Evolutionary conservation across 2,329 filamentous ascomycete species (phyloP).

Genomic region (Pseudogymnoascus sp.): DNA sequence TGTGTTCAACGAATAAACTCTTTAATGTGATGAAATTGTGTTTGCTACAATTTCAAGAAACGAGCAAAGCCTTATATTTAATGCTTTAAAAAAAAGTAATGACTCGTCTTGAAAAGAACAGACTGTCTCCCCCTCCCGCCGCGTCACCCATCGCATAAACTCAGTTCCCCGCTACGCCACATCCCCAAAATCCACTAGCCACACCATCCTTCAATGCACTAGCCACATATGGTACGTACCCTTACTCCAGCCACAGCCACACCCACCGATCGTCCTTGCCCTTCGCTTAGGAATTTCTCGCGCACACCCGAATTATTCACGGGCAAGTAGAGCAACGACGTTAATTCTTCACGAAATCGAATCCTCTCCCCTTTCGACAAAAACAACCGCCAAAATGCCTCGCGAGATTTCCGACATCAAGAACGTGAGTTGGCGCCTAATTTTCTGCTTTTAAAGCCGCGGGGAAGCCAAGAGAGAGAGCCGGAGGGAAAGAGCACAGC

Average conservation of each 20-base stretch:
- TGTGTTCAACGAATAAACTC: not conserved
- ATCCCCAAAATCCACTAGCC: not conserved
- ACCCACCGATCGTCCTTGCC: constrained; percentile 7
- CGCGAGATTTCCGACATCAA: constrained; percentile 98
- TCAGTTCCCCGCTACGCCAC: constrained; percentile 4
- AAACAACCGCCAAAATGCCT: constrained; percentile 74
- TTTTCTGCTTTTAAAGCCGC: not conserved
- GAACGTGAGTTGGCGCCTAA: constrained; percentile 42
- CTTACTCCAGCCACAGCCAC: constrained; percentile 2
- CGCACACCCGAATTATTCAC: constrained; percentile 10
- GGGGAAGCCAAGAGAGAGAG: not conserved
- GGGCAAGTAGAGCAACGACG: constrained; percentile 4
- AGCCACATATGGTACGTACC: constrained; percentile 5
- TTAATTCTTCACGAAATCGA: constrained; percentile 8
- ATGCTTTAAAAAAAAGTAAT: not conserved
- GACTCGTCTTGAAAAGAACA: constrained; percentile 5
- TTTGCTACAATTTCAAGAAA: not conserved
- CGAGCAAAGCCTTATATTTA: not conserved
- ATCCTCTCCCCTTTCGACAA: constrained; percentile 17
- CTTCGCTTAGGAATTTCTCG: constrained; percentile 12
- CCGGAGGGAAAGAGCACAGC: not conserved
- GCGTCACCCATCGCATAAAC: constrained; percentile 1
- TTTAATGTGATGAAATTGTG: not conserved
- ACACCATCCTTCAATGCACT: not conserved
- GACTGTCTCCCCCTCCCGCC: not conserved